Evolutionary conservation across 495 filamentous ascomycete genomes (phyloP).

Genomic region (Amphirosellinia nigrospora): DNA sequence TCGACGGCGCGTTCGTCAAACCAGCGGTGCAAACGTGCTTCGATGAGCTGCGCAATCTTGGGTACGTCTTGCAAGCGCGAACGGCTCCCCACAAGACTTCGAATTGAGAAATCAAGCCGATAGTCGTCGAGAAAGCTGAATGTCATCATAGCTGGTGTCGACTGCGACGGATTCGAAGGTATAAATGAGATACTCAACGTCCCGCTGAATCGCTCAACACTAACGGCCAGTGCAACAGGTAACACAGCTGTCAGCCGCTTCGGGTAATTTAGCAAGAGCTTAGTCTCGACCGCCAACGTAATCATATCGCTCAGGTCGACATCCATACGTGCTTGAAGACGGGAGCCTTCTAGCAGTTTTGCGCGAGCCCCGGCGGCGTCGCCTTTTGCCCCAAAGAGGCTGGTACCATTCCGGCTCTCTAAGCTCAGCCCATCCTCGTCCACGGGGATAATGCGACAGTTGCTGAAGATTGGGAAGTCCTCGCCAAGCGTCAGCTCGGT

Average conservation of each 20-base stretch:
- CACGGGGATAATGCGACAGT: slow-evolving; percentile 88
- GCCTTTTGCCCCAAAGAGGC: slow-evolving; percentile 33
- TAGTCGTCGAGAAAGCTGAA: slow-evolving; percentile 98
- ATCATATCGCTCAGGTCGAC: slow-evolving; percentile 95
- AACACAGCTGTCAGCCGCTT: slow-evolving; percentile 88
- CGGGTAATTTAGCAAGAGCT: slow-evolving; percentile 90
- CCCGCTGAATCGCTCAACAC: slow-evolving; percentile 90
- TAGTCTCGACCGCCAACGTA: slow-evolving; percentile 92
- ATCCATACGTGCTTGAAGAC: slow-evolving; percentile 94
- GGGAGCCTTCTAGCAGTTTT: slow-evolving; percentile 60
- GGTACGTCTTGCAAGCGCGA: slow-evolving; percentile 93
- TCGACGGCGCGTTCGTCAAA: slow-evolving; percentile 97
- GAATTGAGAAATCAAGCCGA: slow-evolving; percentile 86
- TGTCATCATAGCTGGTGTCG: slow-evolving; percentile 77
- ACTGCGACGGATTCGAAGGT: slow-evolving; percentile 64
- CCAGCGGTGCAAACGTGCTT: slow-evolving; percentile 90
- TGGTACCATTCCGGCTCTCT: slow-evolving; percentile 52
- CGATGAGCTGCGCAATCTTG: slow-evolving; percentile 94
- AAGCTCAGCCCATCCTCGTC: slow-evolving; percentile 69
- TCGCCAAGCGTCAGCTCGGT: slow-evolving; percentile 93
- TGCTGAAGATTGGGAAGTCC: slow-evolving; percentile 98
- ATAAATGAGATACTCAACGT: slow-evolving; percentile 92
- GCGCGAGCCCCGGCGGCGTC: slow-evolving; percentile 54
- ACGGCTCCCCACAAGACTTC: slow-evolving; percentile 89
- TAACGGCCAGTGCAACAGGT: slow-evolving; percentile 88